Base-by-base conservation (phyloP, 495 filamentous ascomycete genomes). In the Diplogelasinospora grovesii region DNA sequence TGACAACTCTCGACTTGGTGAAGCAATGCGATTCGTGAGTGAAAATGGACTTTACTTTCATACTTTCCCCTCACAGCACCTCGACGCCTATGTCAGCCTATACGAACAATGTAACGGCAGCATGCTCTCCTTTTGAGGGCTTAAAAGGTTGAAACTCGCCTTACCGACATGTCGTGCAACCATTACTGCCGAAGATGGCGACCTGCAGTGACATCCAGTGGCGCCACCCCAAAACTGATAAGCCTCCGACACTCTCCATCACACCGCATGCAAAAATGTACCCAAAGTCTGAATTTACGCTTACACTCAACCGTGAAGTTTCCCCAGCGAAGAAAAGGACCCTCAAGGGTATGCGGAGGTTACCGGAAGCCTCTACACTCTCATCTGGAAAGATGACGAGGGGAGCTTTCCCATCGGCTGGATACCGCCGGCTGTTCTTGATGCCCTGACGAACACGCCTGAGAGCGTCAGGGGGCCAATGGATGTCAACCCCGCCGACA, bases 11-110 rank as follows among this genome's bases (percentile, higher is more conserved):
- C 13, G 66, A 66, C 24, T 38, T 70, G 26, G 48, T 64, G 28
- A 56, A 56, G 29, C 75, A 79, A 56, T 80, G 73, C 48, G 83
- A 88, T 67, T 73, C 63, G 82, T 85, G 59, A 57, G 63, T 56
- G n/a, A n/a, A n/a, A n/a, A n/a, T n/a, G n/a, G n/a, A n/a, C n/a
- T n/a, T n/a, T 25, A 13, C 10, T 22, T 22, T n/a, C 8, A 23
- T 16, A 19, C 27, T 22, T 20, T 26, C 25, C 11, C 18, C 13
- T 13, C 9, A 29, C 9, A 28, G 22, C 36, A 3, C 6, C 8
- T 9, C 23, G 4, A 5, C 4, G 14, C 13, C 14, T 14, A 7
- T 32, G 13, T 8, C 16, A n/a, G 29, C n/a, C 13, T 16, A 14
- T 6, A 18, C 29, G 29, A 18, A 18, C n/a, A 15, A 32, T 32